These are phyloP conservation scores for Diplosphaera chodatii DNA, from an alignment of 139 green algal genomes.

Conservation along the genomic window DNA sequence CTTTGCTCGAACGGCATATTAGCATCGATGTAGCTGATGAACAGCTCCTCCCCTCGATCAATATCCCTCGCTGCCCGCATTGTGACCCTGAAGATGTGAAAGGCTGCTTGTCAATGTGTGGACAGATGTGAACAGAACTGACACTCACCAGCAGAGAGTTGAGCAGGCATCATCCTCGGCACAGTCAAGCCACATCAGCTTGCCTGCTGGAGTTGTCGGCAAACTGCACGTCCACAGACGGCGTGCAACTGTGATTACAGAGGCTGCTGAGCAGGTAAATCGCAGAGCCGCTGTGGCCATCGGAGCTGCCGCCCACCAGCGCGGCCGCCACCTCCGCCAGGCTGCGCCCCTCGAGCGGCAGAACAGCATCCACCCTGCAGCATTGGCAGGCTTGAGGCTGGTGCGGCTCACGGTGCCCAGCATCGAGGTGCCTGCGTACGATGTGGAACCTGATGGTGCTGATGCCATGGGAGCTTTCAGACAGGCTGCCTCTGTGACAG, in stretches of 20 bases:
- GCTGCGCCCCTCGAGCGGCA: background rate
- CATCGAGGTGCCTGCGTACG: too few relatives aligned
- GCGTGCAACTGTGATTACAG: slow-evolving; percentile 66
- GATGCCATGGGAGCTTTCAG: too few relatives aligned
- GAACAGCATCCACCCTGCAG: slow-evolving; percentile 34
- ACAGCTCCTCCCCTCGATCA: slow-evolving; percentile 31
- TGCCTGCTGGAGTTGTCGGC: slow-evolving; percentile 19
- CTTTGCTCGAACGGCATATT: slow-evolving; percentile 7
- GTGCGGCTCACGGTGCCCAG: too few relatives aligned
- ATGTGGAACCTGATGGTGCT: too few relatives aligned
- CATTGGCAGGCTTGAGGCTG: too few relatives aligned
- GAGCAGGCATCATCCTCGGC: too few relatives aligned
- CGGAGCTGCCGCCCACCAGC: background rate
- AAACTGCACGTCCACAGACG: slow-evolving; percentile 46
- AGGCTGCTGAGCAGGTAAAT: slow-evolving; percentile 46
- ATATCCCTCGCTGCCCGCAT: slow-evolving; percentile 32
- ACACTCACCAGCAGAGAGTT: too few relatives aligned
- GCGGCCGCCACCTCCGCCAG: slow-evolving; percentile 3
- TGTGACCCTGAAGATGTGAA: slow-evolving; percentile 9
- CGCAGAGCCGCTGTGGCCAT: slow-evolving; percentile 34
- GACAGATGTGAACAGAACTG: too few relatives aligned
- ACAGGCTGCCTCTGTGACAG: too few relatives aligned
- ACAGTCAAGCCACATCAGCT: too few relatives aligned
- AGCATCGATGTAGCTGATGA: slow-evolving; percentile 51
- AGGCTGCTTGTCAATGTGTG: too few relatives aligned